phyloP scores from a whole-genome alignment of 768 basidiomycete genomes.

The Leccinum subgranulosum region DNA sequence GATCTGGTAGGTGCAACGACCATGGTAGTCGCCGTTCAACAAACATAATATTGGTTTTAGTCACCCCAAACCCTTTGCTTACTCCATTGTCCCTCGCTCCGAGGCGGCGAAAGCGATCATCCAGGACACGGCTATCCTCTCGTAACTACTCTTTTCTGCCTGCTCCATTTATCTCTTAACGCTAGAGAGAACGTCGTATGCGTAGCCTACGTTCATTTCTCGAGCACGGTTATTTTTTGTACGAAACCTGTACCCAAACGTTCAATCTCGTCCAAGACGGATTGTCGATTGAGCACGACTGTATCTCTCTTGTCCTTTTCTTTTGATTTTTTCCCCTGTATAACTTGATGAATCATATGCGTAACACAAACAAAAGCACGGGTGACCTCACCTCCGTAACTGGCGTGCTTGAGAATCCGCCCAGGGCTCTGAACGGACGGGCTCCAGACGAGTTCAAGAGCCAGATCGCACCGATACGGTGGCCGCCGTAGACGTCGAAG shows the following conservation, averaged over 20 bases:
- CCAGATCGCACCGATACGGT: constrained; percentile 81
- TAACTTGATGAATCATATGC: constrained; percentile 1
- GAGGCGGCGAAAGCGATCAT: constrained; percentile 25
- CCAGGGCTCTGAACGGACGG: constrained; percentile 74
- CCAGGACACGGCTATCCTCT: constrained; percentile 26
- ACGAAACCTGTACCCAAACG: constrained; percentile 72
- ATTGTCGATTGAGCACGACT: constrained; percentile 64
- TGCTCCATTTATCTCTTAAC: neutral
- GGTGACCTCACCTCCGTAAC: constrained; percentile 28
- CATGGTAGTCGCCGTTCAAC: neutral
- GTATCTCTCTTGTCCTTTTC: constrained; percentile 50
- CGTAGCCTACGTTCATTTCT: constrained; percentile 1
- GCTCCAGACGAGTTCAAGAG: constrained; percentile 64
- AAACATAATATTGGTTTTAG: constrained; percentile 7
- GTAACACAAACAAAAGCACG: neutral
- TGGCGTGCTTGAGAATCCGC: constrained; percentile 75
- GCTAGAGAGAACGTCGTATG: neutral
- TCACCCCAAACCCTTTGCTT: constrained; percentile 32
- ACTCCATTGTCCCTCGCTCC: constrained; percentile 30
- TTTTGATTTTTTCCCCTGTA: constrained; percentile 30
- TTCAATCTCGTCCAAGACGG: constrained; percentile 71
- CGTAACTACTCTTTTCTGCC: constrained; percentile 5
- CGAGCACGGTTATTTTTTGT: constrained; percentile 36
- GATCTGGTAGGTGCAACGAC: constrained; percentile 25
- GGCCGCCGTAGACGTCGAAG: constrained; percentile 78